Base-by-base conservation (phyloP, 2,329 filamentous ascomycete species). In the Fusarium sp. region DNA sequence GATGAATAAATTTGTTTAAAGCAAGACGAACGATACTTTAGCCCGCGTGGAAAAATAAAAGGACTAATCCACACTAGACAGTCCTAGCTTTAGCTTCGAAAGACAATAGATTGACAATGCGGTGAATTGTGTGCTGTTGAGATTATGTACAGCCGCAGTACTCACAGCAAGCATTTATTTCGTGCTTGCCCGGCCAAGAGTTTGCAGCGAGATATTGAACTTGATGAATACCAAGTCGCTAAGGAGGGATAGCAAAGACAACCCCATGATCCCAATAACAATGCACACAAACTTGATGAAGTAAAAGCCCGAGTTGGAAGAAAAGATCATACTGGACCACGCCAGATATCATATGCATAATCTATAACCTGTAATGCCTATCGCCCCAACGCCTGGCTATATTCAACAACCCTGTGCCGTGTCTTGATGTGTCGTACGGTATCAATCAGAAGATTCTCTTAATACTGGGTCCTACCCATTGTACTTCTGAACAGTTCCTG, bases 381-480 rank as follows among this genome's bases (percentile, higher is more conserved):
- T 54, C 55, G 33, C 59, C 56, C 61, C 53, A 74, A 74, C 72
- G 70, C 72, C 72, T 56, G 46, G 46, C 56, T 58, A 64, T 70
- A 36, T 58, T 53, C 49, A 52, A 52, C 40, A 57, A 57, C 46
- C 34, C 5, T 15, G 7, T 15, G 19, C 26, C 36, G 44, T 47
- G 24, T 21, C 33, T 11, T 43, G 14, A 28, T 22, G 46, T 42
- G 54, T 40, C 17, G 21, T 44, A 21, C 21, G 34, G 58, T 62
- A 31, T 38, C 36, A 21, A 56, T 76, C 51, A 76, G 57, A 76
- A 76, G 40, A 76, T 70, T 47, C 74, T 63, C 61, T 73, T 73
- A 36, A 73, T 76, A 53, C 77, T 78, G 9, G 77, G 76, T n/a
- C 75, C 74, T 17, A 78, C 76, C 76, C 76, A 78, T 55, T 77